Base-by-base conservation (phyloP, 192 early-diverging fungal genomes). In the Chytriomyces confervae region DNA sequence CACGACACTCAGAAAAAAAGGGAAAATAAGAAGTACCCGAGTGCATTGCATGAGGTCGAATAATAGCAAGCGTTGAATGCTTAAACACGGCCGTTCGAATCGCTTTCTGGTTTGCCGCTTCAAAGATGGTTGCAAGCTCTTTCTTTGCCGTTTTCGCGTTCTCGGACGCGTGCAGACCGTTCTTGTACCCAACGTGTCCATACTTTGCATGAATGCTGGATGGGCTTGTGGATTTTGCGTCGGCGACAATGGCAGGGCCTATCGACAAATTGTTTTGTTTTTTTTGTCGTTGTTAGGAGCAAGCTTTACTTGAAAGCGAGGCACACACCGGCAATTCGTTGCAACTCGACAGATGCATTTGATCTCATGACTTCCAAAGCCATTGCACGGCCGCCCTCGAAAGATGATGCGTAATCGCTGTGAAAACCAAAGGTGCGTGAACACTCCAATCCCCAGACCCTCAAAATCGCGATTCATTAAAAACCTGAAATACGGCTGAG, bases 11-110 rank as follows among this genome's bases (percentile, higher is more conserved):
- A 43, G 5, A 62, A 36, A 81, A 44, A 20, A 72, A 57, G 76
- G 62, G 49, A 6, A 20, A 7, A n/a, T 20, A 46, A 29, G 48
- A 46, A 3, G n/a, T 70, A 85, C 88, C 88, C 11, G 71, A 45
- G 24, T 84, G 79, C 48, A 90, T 66, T 6, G 88, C 86, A 77
- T 90, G 89, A 50, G 89, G 89, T 36, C 82, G 76, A 49, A 90
- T 85, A n/a, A 90, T 61, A 1, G 81, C 82, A 48, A 90, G 74
- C 0, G 89, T 90, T 18, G 72, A 81, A 65, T 87, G 75, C 11
- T 82, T 74, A 61, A 89, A 87, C 1, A 46, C 57, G 11, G 86
- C 78, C 4, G 84, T 87, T 29, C 88, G 79, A 36, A 20, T 57
- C 53, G 57, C 23, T 20, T 53, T 44, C 61, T 49, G 8, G 10